phyloP scores from a whole-genome alignment of 306 rosid genomes.

The Rosa multiflora region DNA sequence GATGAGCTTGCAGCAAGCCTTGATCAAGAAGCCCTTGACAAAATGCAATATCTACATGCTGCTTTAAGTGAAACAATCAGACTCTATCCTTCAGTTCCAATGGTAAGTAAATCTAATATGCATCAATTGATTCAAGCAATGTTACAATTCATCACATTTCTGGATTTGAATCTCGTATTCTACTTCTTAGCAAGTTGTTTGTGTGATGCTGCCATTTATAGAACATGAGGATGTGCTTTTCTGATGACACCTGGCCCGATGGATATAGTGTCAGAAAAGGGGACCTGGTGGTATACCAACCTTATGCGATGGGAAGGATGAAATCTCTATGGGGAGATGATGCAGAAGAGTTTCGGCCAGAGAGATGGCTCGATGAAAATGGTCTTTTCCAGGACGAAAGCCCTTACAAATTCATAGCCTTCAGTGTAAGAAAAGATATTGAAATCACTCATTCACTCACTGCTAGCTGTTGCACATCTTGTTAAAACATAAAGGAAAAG shows the following conservation, averaged over 20 bases:
- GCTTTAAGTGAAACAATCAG: neutral
- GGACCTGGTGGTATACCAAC: slow-evolving; percentile 20
- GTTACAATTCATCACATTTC: neutral
- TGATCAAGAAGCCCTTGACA: neutral
- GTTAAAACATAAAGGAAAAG: too few species aligned
- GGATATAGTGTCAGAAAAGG: slow-evolving; percentile 14
- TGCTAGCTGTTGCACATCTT: neutral
- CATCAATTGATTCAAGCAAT: neutral
- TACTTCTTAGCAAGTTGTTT: neutral
- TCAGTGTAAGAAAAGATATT: slow-evolving; percentile 31
- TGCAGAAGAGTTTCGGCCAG: slow-evolving; percentile 36
- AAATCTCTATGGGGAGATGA: slow-evolving; percentile 34
- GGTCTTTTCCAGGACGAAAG: slow-evolving; percentile 33
- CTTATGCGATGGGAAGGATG: slow-evolving; percentile 42
- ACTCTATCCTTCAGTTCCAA: neutral
- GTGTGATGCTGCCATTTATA: neutral
- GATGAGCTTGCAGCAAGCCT: neutral
- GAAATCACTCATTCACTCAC: neutral
- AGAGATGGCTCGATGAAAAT: slow-evolving; percentile 36
- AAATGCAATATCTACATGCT: slow-evolving; percentile 6
- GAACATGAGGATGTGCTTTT: neutral
- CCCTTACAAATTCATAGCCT: slow-evolving; percentile 35
- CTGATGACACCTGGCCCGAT: slow-evolving; percentile 7
- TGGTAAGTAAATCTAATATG: neutral
- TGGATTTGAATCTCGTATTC: neutral